Percentiles rank a stretch among this genome's conserved stretches.
These are phyloP conservation scores for Lactarius sanguifluus DNA, from an alignment of 768 basidiomycete species.

Conservation along the genomic window DNA sequence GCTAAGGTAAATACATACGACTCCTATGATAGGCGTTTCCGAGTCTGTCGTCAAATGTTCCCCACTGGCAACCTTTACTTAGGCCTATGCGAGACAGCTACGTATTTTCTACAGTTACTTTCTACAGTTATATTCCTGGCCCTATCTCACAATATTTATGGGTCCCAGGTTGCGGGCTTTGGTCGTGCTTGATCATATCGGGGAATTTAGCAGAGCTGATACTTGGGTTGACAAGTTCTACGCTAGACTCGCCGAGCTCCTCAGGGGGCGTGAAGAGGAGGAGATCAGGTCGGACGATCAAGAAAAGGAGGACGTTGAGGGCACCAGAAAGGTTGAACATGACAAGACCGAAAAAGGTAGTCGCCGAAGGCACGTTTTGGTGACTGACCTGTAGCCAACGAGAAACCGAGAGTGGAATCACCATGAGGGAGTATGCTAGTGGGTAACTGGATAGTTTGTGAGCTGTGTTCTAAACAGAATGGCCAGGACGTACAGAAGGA, in stretches of 20 bases:
- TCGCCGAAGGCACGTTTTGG: slow-evolving; percentile 33
- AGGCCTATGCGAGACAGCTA: no score
- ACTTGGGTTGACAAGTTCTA: not conserved
- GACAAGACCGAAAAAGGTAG: slow-evolving; percentile 36
- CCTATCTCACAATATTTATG: no score
- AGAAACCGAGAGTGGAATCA: slow-evolving; percentile 43
- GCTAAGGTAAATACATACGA: no score
- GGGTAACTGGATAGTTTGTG: slow-evolving; percentile 38
- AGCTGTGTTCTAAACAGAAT: not conserved
- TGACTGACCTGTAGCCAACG: slow-evolving; percentile 41
- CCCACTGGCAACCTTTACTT: no score
- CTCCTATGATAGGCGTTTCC: no score
- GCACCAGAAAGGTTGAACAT: slow-evolving; percentile 43
- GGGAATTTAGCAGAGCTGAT: not conserved
- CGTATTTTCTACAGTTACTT: no score
- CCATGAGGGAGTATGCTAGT: slow-evolving; percentile 39
- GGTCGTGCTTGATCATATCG: not conserved
- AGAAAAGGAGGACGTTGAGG: slow-evolving; percentile 42
- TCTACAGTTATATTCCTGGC: no score
- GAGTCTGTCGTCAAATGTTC: no score
- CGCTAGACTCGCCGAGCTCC: not conserved
- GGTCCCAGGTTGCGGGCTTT: not conserved
- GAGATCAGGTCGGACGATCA: slow-evolving; percentile 39
- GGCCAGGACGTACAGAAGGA: slow-evolving; percentile 34
- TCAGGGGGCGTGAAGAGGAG: slow-evolving; percentile 34